Conservation (phyloP, 2,329 filamentous ascomycete genomes). For the Pseudopyricularia javanii region DNA sequence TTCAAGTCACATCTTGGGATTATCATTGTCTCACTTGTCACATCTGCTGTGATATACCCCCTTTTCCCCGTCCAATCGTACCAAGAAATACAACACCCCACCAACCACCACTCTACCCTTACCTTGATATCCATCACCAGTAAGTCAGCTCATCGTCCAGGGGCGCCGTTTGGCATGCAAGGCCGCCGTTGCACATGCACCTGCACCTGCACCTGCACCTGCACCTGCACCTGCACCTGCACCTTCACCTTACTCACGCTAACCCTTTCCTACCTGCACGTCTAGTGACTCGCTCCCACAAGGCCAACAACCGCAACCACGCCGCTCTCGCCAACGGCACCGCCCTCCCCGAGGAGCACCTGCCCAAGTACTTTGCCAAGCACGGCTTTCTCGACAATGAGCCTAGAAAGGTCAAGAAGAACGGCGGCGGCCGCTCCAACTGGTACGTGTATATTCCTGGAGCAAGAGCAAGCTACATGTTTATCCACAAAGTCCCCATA, state of each 20-base stretch:
- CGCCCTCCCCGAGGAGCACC: constrained; percentile 53
- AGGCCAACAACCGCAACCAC: constrained; percentile 89
- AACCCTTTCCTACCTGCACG: constrained; percentile 6
- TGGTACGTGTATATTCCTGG: constrained; percentile 45
- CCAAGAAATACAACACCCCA: not conserved
- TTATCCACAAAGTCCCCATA: too few relatives aligned
- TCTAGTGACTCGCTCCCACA: constrained; percentile 93
- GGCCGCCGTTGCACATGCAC: too few relatives aligned
- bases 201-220: too few relatives aligned
- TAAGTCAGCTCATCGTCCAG: not conserved
- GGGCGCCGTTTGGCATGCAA: not conserved
- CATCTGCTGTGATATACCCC: not conserved
- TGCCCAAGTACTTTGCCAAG: constrained; percentile 92
- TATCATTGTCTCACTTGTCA: not conserved
- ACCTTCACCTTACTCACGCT: not conserved
- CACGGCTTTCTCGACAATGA: constrained; percentile 67
- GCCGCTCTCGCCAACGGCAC: constrained; percentile 65
- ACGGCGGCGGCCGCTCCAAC: constrained; percentile 83
- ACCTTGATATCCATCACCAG: constrained; percentile 1
- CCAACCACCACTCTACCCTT: not conserved
- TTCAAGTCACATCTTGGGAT: not conserved
- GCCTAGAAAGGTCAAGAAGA: constrained; percentile 94
- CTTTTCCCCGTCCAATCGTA: not conserved
- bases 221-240: too few relatives aligned
- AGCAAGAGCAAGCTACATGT: too few relatives aligned